Conservation (phyloP, 148 eudicot species). For the Rhododendron henanense region DNA sequence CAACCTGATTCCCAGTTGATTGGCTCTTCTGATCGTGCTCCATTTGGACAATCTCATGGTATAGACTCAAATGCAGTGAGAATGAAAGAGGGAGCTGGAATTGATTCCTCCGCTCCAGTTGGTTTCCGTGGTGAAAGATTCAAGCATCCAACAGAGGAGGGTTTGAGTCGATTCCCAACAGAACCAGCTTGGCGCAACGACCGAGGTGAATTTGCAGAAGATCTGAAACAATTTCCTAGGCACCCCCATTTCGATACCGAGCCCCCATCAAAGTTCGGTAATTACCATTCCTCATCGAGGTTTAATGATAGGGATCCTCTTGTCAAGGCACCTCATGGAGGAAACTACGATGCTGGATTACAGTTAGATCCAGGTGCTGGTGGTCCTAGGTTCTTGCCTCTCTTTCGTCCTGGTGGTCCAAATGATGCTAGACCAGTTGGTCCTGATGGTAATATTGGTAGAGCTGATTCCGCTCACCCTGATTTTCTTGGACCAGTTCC, state of each 20-base stretch:
- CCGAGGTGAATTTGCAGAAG: slow-evolving; percentile 47
- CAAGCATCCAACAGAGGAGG: slow-evolving; percentile 38
- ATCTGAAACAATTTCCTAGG: slow-evolving; percentile 38
- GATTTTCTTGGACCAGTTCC: slow-evolving; percentile 43
- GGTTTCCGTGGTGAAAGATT: slow-evolving; percentile 47
- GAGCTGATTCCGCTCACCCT: slow-evolving; percentile 33
- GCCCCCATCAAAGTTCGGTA: slow-evolving; percentile 31
- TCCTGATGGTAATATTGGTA: slow-evolving; percentile 38
- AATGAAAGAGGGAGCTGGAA: slow-evolving; percentile 32
- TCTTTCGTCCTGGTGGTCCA: slow-evolving; percentile 29
- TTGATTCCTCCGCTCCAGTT: slow-evolving; percentile 27
- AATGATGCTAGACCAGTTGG: slow-evolving; percentile 37
- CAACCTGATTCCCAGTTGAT: slow-evolving; percentile 32
- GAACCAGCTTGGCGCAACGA: slow-evolving; percentile 24
- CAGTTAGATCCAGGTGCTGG: slow-evolving; percentile 38
- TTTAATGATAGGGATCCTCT: slow-evolving; percentile 37
- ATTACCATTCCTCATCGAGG: slow-evolving; percentile 30
- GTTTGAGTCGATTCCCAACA: slow-evolving; percentile 35
- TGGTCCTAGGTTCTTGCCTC: slow-evolving; percentile 46
- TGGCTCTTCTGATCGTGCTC: slow-evolving; percentile 41
- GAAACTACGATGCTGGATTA: slow-evolving; percentile 32
- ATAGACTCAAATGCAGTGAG: slow-evolving; percentile 32
- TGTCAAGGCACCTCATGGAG: slow-evolving; percentile 45
- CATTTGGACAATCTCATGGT: slow-evolving; percentile 35
- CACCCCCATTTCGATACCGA: slow-evolving; percentile 44